phyloP scores from a whole-genome alignment of 1,139 yeast genomes.

The Debaryomycetaceae sp. region DNA sequence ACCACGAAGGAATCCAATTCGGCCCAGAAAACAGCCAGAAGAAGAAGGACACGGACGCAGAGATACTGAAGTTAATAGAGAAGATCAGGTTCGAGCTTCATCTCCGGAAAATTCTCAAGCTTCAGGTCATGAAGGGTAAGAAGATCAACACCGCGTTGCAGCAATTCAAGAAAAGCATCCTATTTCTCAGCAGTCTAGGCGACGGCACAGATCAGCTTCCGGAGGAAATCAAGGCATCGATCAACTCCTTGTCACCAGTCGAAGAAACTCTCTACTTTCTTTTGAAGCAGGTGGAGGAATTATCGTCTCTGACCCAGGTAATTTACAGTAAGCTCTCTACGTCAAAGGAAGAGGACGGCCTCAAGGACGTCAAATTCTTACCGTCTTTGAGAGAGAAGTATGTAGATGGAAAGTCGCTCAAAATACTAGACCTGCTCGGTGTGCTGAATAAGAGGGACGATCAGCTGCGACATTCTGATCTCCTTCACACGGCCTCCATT shows the following conservation, averaged over 20 bases:
- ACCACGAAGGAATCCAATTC: slow-evolving; percentile 57
- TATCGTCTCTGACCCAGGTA: slow-evolving; percentile 34
- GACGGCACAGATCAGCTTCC: slow-evolving; percentile 15
- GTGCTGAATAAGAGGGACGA: slow-evolving; percentile 9
- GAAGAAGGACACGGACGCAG: slow-evolving; percentile 29
- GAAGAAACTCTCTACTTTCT: slow-evolving; percentile 51
- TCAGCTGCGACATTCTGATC: slow-evolving; percentile 1
- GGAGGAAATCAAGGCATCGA: slow-evolving; percentile 24
- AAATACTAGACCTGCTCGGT: slow-evolving; percentile 21
- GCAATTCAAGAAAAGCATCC: slow-evolving; percentile 28
- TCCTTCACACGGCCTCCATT: slow-evolving; percentile 1
- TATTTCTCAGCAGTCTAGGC: slow-evolving; percentile 21
- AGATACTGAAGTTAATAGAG: slow-evolving; percentile 33
- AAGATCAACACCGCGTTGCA: slow-evolving; percentile 30
- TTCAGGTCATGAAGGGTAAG: slow-evolving; percentile 37
- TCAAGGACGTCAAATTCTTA: slow-evolving; percentile 15
- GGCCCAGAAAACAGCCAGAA: slow-evolving; percentile 8
- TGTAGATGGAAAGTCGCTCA: slow-evolving; percentile 23
- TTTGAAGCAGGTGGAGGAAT: slow-evolving; percentile 37
- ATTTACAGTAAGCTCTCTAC: slow-evolving; percentile 30
- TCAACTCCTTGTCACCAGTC: slow-evolving; percentile 46
- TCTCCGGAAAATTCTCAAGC: slow-evolving; percentile 39
- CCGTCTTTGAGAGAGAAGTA: slow-evolving; percentile 28
- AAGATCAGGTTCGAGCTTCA: slow-evolving; percentile 45
- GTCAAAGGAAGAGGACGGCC: slow-evolving; percentile 9